These are phyloP conservation scores for Geotrichum ghanense DNA, from an alignment of 805 yeast genomes.

Conservation along the genomic window DNA sequence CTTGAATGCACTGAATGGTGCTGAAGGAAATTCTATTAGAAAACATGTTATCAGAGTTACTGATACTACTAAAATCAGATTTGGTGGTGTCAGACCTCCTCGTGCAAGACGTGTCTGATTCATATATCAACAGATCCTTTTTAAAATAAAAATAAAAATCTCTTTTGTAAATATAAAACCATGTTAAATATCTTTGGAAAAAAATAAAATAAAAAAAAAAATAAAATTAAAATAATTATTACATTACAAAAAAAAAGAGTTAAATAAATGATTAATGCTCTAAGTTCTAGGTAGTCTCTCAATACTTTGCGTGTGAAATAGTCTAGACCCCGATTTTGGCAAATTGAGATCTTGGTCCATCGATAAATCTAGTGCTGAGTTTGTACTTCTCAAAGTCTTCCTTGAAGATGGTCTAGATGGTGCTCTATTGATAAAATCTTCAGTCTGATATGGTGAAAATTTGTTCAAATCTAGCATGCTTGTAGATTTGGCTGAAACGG, in stretches of 20 bases:
- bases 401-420: background rate
- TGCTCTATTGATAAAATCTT: background rate
- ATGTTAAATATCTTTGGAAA: too few species aligned
- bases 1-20: conserved; percentile 70
- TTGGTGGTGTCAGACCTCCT: conserved; percentile 89
- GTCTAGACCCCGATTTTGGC: background rate
- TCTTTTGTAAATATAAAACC: background rate
- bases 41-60: conserved; percentile 56
- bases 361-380: background rate
- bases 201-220: too few species aligned
- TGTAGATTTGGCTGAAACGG: background rate
- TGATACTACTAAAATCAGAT: conserved; percentile 73
- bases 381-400: background rate
- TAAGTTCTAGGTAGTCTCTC: background rate
- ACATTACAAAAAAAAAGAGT: background rate
- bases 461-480: background rate
- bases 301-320: background rate
- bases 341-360: background rate
- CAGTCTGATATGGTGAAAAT: background rate
- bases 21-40: conserved; percentile 68
- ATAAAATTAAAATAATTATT: too few species aligned
- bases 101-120: conserved; percentile 42
- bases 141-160: background rate
- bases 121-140: background rate
- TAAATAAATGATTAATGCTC: background rate